Conservation (phyloP, 176 grass and related monocot species). For the Avena eriantha region DNA sequence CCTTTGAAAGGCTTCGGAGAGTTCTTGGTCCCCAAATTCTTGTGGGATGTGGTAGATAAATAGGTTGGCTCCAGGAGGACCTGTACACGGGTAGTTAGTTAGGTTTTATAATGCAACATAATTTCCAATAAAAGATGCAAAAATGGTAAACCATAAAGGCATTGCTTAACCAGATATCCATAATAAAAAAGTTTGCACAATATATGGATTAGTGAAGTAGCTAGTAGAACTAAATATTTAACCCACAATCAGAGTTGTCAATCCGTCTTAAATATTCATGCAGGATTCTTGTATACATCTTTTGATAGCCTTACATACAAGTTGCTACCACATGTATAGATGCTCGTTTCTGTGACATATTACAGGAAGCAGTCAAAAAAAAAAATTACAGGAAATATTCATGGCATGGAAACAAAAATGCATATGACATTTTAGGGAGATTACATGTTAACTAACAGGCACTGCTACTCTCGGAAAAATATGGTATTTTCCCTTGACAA, state of each 20-base stretch:
- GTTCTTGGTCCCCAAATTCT: conserved; percentile 84
- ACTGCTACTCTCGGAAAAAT: background rate
- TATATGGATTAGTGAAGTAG: background rate
- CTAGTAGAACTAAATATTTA: background rate
- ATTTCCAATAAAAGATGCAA: background rate
- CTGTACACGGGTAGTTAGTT: conserved; percentile 46
- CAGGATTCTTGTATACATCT: background rate
- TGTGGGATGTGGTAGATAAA: conserved; percentile 94
- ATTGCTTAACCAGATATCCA: background rate
- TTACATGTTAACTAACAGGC: conserved; percentile 15
- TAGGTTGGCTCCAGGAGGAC: conserved; percentile 88
- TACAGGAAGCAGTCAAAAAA: too few relatives aligned
- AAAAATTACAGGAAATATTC: background rate
- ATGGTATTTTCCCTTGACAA: conserved; percentile 12
- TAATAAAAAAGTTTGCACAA: background rate
- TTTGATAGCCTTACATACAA: conserved; percentile 6
- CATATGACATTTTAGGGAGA: background rate
- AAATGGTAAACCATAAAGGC: background rate
- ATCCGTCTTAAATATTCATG: conserved; percentile 3
- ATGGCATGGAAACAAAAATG: background rate
- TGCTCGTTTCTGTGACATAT: background rate
- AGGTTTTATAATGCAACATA: background rate
- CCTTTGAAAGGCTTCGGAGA: conserved; percentile 83
- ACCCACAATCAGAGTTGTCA: background rate
- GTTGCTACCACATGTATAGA: background rate